Evolutionary conservation across 805 yeast genomes (phyloP), one percentile per base, ranked within the genome.

Genomic region (Cyberlindnera galapagoensis): DNA sequence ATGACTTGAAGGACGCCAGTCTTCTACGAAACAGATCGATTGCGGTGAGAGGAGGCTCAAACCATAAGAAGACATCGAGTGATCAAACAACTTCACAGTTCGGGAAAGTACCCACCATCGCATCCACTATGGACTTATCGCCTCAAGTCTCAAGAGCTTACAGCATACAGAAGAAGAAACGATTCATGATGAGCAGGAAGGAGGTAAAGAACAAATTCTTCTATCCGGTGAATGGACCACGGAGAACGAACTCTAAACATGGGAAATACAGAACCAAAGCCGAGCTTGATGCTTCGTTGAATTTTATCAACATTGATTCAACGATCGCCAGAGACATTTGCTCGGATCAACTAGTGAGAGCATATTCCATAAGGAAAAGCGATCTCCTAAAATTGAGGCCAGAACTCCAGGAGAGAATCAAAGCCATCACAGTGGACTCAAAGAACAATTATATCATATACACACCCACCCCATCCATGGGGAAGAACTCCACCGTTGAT

Each of bases 221-320:
- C 25, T 43, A 46, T 17, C 55, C 53, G 3, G 52, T 47, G 7
- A 39, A 43, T 20, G 49, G 43, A 0, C 55, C 55, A 20, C 40
- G 27, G 26, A 40, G 51, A 33, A 33, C 26, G 10, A 24, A 40
- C 13, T 44, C 51, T 3, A 42, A 37, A 24, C 27, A 36, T 18
- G 54, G 54, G 8, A 51, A 51, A 31, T 51, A 42, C 30, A 45
- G 56, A 40, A 40, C 40, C 12, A 36, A 32, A 9, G 7, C 32
- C 3, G 55, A 51, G 26, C 33, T 51, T 3, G 43, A 49, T 5
- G 39, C 52, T 1, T 40, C 38, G 13, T 27, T 51, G 45, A 37
- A 39, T 17, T 51, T 45, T 29, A 43, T 50, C 24, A 35, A 37
- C 20, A 35, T 42, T 9, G 55, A 51, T 21, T 22, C 40, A 1